These are phyloP conservation scores for Solioccasus polychromus DNA, from an alignment of 768 basidiomycete genomes.

Conservation along the genomic window DNA sequence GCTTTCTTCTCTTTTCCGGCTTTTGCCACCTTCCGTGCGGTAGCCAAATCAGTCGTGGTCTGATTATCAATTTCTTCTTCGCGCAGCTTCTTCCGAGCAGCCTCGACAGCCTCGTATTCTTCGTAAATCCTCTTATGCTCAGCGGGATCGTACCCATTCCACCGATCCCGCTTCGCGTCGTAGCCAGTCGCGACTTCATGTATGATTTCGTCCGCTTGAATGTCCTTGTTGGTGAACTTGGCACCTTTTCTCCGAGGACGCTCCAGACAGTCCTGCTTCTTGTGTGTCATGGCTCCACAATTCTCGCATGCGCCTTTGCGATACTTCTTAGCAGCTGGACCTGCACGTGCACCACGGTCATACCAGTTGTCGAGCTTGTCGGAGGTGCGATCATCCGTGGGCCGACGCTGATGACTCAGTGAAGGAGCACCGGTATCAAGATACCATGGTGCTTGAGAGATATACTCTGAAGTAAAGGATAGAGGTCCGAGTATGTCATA, in stretches of 20 bases:
- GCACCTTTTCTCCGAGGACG: constrained; percentile 96
- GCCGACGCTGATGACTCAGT: constrained; percentile 89
- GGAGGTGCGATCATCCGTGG: constrained; percentile 51
- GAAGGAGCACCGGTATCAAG: constrained; percentile 92
- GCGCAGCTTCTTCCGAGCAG: constrained; percentile 81
- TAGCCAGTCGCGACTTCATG: constrained; percentile 78
- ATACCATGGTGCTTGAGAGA: constrained; percentile 99
- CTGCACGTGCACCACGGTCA: constrained; percentile 78
- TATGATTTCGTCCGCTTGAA: constrained; percentile 87
- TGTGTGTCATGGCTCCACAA: constrained; percentile 96
- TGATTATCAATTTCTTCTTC: constrained; percentile 99
- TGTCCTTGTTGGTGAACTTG: constrained; percentile 86
- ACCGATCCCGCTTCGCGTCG: constrained; percentile 93
- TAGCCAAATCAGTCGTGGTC: constrained; percentile 87
- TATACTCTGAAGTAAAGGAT: constrained; percentile 66
- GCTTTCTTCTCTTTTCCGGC: constrained; percentile 72
- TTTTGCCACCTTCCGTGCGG: constrained; percentile 93
- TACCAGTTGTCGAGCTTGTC: constrained; percentile 89
- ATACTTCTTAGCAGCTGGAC: constrained; percentile 94
- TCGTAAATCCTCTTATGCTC: constrained; percentile 87
- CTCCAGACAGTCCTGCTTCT: constrained; percentile 88
- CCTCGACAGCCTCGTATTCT: constrained; percentile 91
- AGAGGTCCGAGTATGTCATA: not conserved
- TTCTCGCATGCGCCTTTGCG: constrained; percentile 99
- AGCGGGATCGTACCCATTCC: constrained; percentile 95